Evolutionary conservation across 225 moss, liverwort and hornwort species (phyloP), one percentile per base, ranked within the genome.

Genomic region (Pseudisothecium myosuroides): DNA sequence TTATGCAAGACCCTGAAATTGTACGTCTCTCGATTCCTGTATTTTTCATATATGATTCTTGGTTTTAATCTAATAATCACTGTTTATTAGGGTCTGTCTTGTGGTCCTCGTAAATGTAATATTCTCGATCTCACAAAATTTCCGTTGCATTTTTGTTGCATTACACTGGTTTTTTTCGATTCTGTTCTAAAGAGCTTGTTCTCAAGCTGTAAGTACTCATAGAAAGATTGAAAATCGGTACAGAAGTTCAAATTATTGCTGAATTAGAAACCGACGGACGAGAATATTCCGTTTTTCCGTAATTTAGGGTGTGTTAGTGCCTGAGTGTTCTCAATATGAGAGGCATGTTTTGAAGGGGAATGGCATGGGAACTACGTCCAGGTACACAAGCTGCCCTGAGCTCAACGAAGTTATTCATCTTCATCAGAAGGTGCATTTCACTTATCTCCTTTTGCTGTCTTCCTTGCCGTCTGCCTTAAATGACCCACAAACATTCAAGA

Each of bases 381-480:
- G 96, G 92, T 98, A 96, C 83, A 92, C 96, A 5, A 96, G 96
- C 81, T 98, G 98, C 75, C 96, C 96, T 55, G 95, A 96, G 85
- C 95, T 98, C 56, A 98, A 98, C 56, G 89, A 96, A 49, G 91
- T 98, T 69, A 82, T 98, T 63, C 95, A 97, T 77, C 95, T 98
- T 65, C 98, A 98, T 88, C 98, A 98, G n/a, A 98, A 98, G 96
- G 98, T 97, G 92, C 34, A 81, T 47, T 73, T 29, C 50, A 50
- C 32, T 82, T 34, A 37, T 66, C 71, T 71, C 47, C 52, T 45
- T 60, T 32, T n/a, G 43, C 7, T 37, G 23, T 75, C 12, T 73
- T 78, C 55, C 10, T 36, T 63, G 78, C 37, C 64, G 45, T 58
- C 7, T 60, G 52, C n/a, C 11, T 37, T 21, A 22, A 12, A 13